Evolutionary conservation across 371 early-diverging fungal species (phyloP).

Genomic region (Mucor indicus): DNA sequence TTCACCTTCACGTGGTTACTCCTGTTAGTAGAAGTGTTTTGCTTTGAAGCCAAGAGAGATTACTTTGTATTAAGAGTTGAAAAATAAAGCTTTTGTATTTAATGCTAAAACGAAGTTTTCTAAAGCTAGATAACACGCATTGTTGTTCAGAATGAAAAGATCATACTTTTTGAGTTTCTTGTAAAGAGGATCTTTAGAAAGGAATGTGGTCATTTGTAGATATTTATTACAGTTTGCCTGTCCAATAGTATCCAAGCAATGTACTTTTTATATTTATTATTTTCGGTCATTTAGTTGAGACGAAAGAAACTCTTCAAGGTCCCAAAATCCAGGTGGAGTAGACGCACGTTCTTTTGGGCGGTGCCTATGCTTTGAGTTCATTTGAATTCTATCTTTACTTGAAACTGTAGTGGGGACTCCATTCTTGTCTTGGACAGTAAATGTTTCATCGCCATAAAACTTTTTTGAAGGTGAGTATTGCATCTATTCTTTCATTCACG

Average conservation of each 20-base stretch:
- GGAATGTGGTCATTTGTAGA: no score
- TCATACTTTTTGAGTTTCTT: no score
- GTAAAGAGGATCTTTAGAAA: no score
- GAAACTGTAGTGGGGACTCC: neutral
- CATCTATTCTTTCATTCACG: neutral
- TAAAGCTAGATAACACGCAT: no score
- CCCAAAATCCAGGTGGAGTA: slow-evolving; percentile 5
- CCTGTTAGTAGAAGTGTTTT: slow-evolving; percentile 17
- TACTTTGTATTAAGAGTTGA: neutral
- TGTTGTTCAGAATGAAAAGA: no score
- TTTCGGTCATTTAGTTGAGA: no score
- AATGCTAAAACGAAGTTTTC: no score
- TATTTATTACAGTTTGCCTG: no score
- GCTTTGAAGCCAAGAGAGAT: slow-evolving; percentile 16
- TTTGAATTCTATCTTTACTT: slow-evolving; percentile 3
- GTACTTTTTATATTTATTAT: no score
- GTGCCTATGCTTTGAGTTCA: neutral
- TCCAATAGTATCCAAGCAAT: no score
- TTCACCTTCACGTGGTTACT: slow-evolving; percentile 19
- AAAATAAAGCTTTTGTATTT: slow-evolving; percentile 6
- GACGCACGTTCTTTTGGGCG: neutral
- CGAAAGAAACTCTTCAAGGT: no score
- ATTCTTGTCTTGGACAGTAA: neutral
- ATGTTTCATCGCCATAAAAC: slow-evolving; percentile 1
- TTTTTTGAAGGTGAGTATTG: neutral